A percentile compares a stretch with the other conserved stretches of the same genome.
Evolutionary conservation across 305 asterid species (phyloP).

Genomic region (Solanum hybrid): DNA sequence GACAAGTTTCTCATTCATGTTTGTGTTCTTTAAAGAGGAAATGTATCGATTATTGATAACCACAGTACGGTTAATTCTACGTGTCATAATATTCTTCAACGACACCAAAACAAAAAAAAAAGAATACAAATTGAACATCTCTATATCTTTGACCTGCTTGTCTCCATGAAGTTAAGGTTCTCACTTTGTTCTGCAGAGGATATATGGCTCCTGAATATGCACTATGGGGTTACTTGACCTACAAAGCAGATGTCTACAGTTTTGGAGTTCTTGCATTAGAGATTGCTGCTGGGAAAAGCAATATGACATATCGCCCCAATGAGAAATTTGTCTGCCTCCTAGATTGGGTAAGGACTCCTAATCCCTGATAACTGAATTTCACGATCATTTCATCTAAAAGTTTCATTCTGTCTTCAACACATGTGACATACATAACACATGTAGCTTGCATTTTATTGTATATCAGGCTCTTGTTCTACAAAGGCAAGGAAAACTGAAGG

Average conservation of each 20-base stretch:
- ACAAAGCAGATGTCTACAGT: constrained; percentile 80
- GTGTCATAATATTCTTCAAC: background rate
- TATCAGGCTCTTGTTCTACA: constrained; percentile 39
- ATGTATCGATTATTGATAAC: background rate
- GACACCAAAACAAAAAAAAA: background rate
- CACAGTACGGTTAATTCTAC: background rate
- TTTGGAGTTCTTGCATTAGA: constrained; percentile 66
- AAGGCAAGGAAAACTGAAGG: constrained; percentile 27
- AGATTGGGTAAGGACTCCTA: constrained; percentile 53
- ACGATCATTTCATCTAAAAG: background rate
- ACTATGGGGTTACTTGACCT: constrained; percentile 59
- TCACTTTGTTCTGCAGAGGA: constrained; percentile 26
- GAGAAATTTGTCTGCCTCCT: constrained; percentile 42
- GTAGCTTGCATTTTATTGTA: background rate
- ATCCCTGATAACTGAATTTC: background rate
- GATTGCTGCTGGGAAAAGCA: constrained; percentile 49
- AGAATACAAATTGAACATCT: background rate
- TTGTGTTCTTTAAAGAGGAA: background rate
- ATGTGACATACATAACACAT: background rate
- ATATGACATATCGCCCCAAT: constrained; percentile 24
- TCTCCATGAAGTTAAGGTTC: background rate
- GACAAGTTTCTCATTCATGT: background rate
- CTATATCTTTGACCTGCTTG: background rate
- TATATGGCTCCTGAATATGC: constrained; percentile 92
- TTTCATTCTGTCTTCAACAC: background rate